Evolutionary conservation across 345 rosid species (phyloP), one percentile per base, ranked within the genome.

Genomic region (Gossypium anomalum): DNA sequence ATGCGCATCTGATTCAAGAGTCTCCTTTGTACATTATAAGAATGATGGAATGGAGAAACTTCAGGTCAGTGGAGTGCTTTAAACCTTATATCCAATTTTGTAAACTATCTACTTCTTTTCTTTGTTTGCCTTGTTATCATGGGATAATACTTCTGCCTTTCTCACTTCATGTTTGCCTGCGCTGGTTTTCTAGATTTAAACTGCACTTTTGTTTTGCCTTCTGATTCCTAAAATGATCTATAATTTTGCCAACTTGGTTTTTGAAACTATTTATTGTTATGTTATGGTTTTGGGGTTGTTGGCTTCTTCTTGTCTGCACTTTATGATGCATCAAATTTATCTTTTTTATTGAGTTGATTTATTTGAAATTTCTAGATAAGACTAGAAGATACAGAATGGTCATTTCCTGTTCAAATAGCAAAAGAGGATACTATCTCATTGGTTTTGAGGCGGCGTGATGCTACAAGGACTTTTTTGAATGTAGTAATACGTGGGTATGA

Each of bases 401-500:
- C 99, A 65, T 93, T 84, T 81, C 98, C 99, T 41, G 80, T 95
- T 78, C 88, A 89, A 79, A 85, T 95, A 81, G 48, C 83, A 69
- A 91, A 90, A 75, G 99, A 95, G 83, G 99, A 93, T 82, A 91
- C 97, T n/a, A 78, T 95, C 76, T 82, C 85, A 75, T 78, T 95
- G 85, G 92, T 90, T 80, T 81, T 95, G 85, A 90, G 81, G 87
- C 73, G 87, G 74, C 81, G 79, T 79, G 84, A 85, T 80, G 93
- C 86, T 78, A 81, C 75, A 22, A 83, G 81, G 72, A 86, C 77
- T 62, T 82, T 88, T 85, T 71, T 95, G 80, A 88, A 86, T 77
- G 86, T 86, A 67, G 99, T 93, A 82, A 85, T 95, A 77, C 97
- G 99, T 15, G 99, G 98, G 67, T 93, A 84, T 82, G 99, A 95